Evolutionary conservation across 1,284 basidiomycete genomes (phyloP).

Genomic region (Papiliotrema flavescens): DNA sequence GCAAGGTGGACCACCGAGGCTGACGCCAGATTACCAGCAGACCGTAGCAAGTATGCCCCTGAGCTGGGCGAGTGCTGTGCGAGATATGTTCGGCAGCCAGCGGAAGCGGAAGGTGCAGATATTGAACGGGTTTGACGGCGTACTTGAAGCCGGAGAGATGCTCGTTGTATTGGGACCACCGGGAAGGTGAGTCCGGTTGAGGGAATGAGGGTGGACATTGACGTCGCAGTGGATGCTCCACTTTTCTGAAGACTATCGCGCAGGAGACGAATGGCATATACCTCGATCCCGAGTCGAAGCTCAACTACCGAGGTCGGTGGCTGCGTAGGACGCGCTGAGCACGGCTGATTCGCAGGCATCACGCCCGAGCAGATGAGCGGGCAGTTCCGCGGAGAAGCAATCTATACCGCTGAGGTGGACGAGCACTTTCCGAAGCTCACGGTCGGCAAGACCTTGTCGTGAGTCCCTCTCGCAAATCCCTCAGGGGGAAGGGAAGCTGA

Average conservation of each 20-base stretch:
- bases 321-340: too few species aligned
- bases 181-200: conserved; percentile 53
- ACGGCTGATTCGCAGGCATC: too few species aligned
- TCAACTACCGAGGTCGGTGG: conserved; percentile 51
- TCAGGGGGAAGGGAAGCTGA: background rate
- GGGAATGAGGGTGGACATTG: background rate
- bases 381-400: conserved; percentile 50
- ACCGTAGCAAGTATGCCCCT: conserved; percentile 52
- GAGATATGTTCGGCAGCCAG: conserved; percentile 39
- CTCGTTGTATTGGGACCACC: conserved; percentile 59
- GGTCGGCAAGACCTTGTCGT: conserved; percentile 51
- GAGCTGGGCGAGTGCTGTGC: conserved; percentile 36
- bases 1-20: too few species aligned
- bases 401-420: conserved; percentile 52
- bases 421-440: conserved; percentile 56
- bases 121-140: conserved; percentile 51
- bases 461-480: conserved; percentile 27
- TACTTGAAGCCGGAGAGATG: conserved; percentile 55
- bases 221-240: conserved; percentile 58
- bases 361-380: conserved; percentile 44
- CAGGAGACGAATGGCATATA: conserved; percentile 55
- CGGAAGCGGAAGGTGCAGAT: conserved; percentile 52
- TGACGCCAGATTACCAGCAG: conserved; percentile 54
- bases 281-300: conserved; percentile 44
- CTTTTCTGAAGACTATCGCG: conserved; percentile 56